A percentile compares a stretch with the other conserved stretches of the same genome.
phyloP scores from a whole-genome alignment of 306 rosid species.

The Mimosa bimucronata region DNA sequence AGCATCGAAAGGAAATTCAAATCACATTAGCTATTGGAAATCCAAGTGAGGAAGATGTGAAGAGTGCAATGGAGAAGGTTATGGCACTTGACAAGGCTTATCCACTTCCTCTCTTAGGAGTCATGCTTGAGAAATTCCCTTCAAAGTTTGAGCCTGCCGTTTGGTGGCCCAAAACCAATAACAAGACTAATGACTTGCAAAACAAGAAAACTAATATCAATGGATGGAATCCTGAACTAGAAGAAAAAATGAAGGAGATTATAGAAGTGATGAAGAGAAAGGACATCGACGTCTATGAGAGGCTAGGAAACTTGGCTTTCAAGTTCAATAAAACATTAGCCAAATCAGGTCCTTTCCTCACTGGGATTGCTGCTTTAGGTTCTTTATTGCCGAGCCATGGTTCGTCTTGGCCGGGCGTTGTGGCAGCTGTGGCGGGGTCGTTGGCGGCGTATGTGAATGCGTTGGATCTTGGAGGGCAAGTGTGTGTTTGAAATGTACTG shows the following conservation, averaged over 20 bases:
- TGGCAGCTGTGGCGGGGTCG: background rate
- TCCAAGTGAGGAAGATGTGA: conserved; percentile 45
- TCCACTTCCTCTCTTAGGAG: background rate
- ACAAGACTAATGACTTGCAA: background rate
- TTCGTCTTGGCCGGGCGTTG: background rate
- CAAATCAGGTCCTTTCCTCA: conserved; percentile 53
- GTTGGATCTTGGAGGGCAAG: background rate
- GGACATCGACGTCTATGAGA: background rate
- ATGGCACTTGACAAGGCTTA: conserved; percentile 49
- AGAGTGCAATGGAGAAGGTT: conserved; percentile 42
- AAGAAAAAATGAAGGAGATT: conserved; percentile 50
- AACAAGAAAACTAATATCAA: conserved; percentile 45
- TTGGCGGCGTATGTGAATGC: background rate
- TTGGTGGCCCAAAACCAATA: conserved; percentile 60
- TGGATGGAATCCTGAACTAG: conserved; percentile 57
- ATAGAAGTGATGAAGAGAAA: background rate
- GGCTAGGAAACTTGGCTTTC: conserved; percentile 36
- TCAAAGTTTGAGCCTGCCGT: conserved; percentile 50
- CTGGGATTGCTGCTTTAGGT: conserved; percentile 52
- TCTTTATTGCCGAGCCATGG: conserved; percentile 44
- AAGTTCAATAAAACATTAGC: conserved; percentile 57
- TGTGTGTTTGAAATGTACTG: conserved; percentile 17
- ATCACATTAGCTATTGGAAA: conserved; percentile 34
- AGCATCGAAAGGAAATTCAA: conserved; percentile 31
- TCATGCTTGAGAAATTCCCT: background rate